Evolutionary conservation across 768 basidiomycete genomes (phyloP).

Genomic region (Mycena galericulata): DNA sequence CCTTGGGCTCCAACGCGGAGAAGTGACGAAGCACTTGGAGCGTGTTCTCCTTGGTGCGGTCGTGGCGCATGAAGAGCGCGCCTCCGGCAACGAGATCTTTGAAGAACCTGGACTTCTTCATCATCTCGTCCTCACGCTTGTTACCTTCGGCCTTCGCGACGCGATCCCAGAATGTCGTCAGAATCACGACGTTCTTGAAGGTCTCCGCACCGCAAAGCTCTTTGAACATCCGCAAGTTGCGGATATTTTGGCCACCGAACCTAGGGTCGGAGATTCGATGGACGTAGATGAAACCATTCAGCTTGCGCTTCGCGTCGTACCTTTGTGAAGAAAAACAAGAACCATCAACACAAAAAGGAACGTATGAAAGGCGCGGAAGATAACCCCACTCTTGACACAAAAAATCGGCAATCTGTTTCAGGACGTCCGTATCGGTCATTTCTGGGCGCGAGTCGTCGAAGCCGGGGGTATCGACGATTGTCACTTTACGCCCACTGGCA

Average conservation of each 20-base stretch:
- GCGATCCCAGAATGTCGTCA: slow-evolving; percentile 56
- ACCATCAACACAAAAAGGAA: too few relatives aligned
- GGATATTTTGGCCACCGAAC: slow-evolving; percentile 49
- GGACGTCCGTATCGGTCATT: slow-evolving; percentile 48
- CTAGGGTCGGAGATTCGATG: slow-evolving; percentile 50
- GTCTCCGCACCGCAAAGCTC: slow-evolving; percentile 54
- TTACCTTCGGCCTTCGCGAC: slow-evolving; percentile 32
- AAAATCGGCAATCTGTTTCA: slow-evolving; percentile 48
- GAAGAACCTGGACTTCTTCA: slow-evolving; percentile 52
- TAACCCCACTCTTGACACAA: background rate
- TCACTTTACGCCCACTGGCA: slow-evolving; percentile 32
- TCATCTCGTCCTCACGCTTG: slow-evolving; percentile 41
- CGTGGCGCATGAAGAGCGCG: slow-evolving; percentile 49
- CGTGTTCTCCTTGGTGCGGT: slow-evolving; percentile 45
- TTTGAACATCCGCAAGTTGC: slow-evolving; percentile 56
- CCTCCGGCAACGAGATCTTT: slow-evolving; percentile 54
- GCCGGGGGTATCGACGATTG: slow-evolving; percentile 41
- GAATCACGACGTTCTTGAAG: slow-evolving; percentile 57
- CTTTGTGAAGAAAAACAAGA: background rate
- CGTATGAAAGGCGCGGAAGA: too few relatives aligned
- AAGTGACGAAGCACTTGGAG: slow-evolving; percentile 46
- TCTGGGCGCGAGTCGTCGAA: slow-evolving; percentile 41
- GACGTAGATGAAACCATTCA: slow-evolving; percentile 50
- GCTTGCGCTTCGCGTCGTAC: slow-evolving; percentile 13
- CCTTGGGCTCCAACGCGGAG: slow-evolving; percentile 44